A percentile compares a stretch with the other conserved stretches of the same genome.
Evolutionary conservation across 2,329 filamentous ascomycete genomes (phyloP).

Genomic region (Magnaporthales sp.): DNA sequence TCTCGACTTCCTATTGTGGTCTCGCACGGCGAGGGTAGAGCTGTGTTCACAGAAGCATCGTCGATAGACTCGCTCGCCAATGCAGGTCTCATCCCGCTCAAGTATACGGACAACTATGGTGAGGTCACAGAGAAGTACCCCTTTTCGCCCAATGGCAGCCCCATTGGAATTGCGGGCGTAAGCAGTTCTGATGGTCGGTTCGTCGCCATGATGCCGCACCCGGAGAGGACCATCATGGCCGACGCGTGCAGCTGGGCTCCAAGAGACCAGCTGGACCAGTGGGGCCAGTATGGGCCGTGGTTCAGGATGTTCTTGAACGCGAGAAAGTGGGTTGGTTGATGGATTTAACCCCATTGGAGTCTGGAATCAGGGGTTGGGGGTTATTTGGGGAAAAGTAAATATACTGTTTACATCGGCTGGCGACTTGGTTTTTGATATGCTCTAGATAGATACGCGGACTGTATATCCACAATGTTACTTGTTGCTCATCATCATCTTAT

Average conservation of each 20-base stretch:
- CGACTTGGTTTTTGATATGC: not conserved
- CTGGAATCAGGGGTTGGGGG: not conserved
- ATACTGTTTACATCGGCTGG: not conserved
- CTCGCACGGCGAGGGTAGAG: slow-evolving; percentile 86
- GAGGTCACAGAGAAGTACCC: slow-evolving; percentile 76
- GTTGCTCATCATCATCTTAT: not conserved
- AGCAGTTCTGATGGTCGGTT: slow-evolving; percentile 70
- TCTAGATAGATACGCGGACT: not conserved
- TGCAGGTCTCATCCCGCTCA: slow-evolving; percentile 63
- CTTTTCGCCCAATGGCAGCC: slow-evolving; percentile 80
- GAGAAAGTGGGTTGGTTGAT: slow-evolving; percentile 71
- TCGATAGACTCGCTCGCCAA: slow-evolving; percentile 47
- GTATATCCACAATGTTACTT: not conserved
- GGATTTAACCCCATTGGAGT: not conserved
- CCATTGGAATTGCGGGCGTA: slow-evolving; percentile 72
- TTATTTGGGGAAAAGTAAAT: not conserved
- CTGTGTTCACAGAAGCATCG: slow-evolving; percentile 50
- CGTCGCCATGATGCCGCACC: slow-evolving; percentile 87
- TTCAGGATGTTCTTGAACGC: slow-evolving; percentile 79
- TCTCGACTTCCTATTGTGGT: slow-evolving; percentile 77
- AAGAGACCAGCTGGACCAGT: slow-evolving; percentile 44
- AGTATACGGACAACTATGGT: slow-evolving; percentile 78
- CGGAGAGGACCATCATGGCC: slow-evolving; percentile 77
- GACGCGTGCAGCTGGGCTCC: slow-evolving; percentile 72
- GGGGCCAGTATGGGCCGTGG: slow-evolving; percentile 82